Evolutionary conservation across 495 filamentous ascomycete species (phyloP).

Genomic region (Pyrenula aspistea): DNA sequence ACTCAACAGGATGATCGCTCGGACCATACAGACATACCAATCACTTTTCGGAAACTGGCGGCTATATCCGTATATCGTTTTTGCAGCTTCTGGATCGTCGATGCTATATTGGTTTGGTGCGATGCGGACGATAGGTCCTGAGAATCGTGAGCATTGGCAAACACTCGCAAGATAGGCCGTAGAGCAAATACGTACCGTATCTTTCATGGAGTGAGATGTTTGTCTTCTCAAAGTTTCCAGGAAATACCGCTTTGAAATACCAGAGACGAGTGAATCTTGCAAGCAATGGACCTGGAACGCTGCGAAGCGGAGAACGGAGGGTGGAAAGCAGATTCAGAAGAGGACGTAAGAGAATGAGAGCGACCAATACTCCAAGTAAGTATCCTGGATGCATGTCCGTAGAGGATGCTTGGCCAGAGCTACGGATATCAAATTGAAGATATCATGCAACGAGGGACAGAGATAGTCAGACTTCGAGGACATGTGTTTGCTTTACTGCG

Average conservation of each 20-base stretch:
- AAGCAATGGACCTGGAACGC: conserved; percentile 39
- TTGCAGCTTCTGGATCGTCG: conserved; percentile 26
- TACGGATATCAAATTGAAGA: too few relatives aligned
- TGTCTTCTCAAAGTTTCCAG: conserved; percentile 29
- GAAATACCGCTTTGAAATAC: conserved; percentile 32
- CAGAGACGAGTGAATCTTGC: conserved; percentile 44
- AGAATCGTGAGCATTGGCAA: background rate
- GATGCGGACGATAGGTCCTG: conserved; percentile 31
- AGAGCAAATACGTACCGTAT: conserved; percentile 11
- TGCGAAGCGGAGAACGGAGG: conserved; percentile 20
- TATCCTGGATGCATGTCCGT: background rate
- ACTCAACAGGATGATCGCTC: background rate
- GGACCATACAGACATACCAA: conserved; percentile 15
- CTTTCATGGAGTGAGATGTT: conserved; percentile 32
- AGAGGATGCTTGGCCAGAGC: too few relatives aligned
- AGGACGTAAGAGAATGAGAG: background rate
- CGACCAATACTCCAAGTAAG: background rate
- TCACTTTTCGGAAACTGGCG: conserved; percentile 26
- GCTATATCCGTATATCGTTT: conserved; percentile 30
- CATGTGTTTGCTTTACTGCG: too few relatives aligned
- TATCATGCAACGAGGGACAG: too few relatives aligned
- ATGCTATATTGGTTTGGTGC: conserved; percentile 39
- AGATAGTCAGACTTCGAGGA: too few relatives aligned
- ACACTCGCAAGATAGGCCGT: background rate
- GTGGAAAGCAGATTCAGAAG: conserved; percentile 5